phyloP scores from a whole-genome alignment of 805 yeast genomes.

The Henningerozyma blattae region DNA sequence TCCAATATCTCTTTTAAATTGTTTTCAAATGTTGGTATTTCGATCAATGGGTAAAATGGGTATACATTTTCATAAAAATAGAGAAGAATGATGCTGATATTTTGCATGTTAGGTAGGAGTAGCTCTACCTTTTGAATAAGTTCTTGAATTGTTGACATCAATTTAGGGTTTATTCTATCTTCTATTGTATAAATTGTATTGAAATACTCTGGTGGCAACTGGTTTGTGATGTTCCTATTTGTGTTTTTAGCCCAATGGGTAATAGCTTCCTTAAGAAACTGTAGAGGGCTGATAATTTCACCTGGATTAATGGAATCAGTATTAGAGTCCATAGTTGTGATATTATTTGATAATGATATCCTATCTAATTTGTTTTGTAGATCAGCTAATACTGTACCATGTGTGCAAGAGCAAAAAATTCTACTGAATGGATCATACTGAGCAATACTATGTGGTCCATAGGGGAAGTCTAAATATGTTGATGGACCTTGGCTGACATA shows the following conservation, averaged over 20 bases:
- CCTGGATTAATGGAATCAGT: background rate
- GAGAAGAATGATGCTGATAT: constrained; percentile 4
- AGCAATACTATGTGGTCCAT: constrained; percentile 6
- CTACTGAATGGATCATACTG: constrained; percentile 9
- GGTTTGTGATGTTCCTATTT: constrained; percentile 3
- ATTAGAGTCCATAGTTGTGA: no score
- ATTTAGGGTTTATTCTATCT: constrained; percentile 7
- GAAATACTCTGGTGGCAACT: constrained; percentile 8
- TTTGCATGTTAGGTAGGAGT: constrained; percentile 4
- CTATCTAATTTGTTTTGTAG: constrained; percentile 1
- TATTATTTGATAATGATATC: no score
- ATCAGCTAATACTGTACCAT: constrained; percentile 9
- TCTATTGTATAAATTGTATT: constrained; percentile 7
- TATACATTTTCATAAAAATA: constrained; percentile 12
- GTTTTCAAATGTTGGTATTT: constrained; percentile 6
- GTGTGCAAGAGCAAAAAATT: constrained; percentile 8
- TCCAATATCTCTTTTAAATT: constrained; percentile 2
- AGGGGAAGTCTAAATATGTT: constrained; percentile 9
- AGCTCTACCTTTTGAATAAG: constrained; percentile 7
- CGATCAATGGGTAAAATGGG: constrained; percentile 14
- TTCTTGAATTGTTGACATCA: constrained; percentile 3
- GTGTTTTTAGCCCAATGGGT: constrained; percentile 7
- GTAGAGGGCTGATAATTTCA: constrained; percentile 5
- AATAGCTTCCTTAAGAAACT: constrained; percentile 11
- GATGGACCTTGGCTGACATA: constrained; percentile 8